Evolutionary conservation across 768 basidiomycete genomes (phyloP).

Genomic region (Suillus brevipes): DNA sequence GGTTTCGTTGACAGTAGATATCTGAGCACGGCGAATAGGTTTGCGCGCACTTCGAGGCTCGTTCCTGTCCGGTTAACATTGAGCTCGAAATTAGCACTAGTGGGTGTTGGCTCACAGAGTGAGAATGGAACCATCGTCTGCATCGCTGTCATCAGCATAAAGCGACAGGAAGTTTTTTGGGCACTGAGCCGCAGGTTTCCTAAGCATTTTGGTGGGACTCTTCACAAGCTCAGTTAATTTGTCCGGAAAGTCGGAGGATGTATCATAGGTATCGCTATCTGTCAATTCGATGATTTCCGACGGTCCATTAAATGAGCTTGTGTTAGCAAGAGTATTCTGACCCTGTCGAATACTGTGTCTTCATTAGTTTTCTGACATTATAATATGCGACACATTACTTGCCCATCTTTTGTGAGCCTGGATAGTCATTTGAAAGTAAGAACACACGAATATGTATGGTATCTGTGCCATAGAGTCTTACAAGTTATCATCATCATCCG

Average conservation of each 20-base stretch:
- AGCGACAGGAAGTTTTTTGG: slow-evolving; percentile 18
- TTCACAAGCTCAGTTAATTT: slow-evolving; percentile 24
- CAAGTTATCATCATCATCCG: slow-evolving; percentile 41
- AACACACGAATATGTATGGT: slow-evolving; percentile 9
- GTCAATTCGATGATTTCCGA: slow-evolving; percentile 31
- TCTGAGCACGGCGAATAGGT: slow-evolving; percentile 36
- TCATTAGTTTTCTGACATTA: background rate
- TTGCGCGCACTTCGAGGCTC: slow-evolving; percentile 51
- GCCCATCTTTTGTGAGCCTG: slow-evolving; percentile 4
- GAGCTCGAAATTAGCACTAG: slow-evolving; percentile 4
- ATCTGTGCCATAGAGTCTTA: slow-evolving; percentile 21
- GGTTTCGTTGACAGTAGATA: background rate
- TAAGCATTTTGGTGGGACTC: slow-evolving; percentile 9
- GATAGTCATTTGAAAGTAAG: slow-evolving; percentile 8
- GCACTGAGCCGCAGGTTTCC: slow-evolving; percentile 10
- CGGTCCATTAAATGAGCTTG: slow-evolving; percentile 2
- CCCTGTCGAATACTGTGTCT: background rate
- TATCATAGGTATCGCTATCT: slow-evolving; percentile 27
- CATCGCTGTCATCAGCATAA: slow-evolving; percentile 34
- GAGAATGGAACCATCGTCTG: slow-evolving; percentile 40
- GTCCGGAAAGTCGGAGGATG: slow-evolving; percentile 23
- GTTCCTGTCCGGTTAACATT: slow-evolving; percentile 31
- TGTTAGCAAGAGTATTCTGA: background rate
- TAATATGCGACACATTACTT: background rate
- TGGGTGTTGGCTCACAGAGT: slow-evolving; percentile 33